Conservation (phyloP, 1,284 basidiomycete genomes). For the Trametes polyzona region DNA sequence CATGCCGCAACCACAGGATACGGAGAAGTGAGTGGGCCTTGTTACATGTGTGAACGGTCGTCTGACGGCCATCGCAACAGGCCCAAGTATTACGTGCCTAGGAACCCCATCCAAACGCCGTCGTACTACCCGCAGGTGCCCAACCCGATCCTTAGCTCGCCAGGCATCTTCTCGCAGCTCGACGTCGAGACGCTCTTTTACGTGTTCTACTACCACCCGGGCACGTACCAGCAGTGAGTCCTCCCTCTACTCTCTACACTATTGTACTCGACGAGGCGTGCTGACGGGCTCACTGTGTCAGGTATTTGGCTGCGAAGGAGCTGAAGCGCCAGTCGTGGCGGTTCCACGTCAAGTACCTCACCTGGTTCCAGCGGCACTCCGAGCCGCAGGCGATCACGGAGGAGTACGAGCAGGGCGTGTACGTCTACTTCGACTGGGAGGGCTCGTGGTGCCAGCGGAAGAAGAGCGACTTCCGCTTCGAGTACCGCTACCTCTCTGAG, state of each 20-base stretch:
- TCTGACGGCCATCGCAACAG: constrained; percentile 43
- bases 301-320: constrained; percentile 96
- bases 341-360: constrained; percentile 99
- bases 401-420: constrained; percentile 99
- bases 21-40: constrained; percentile 78
- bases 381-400: constrained; percentile 99
- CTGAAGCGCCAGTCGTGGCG: constrained; percentile 98
- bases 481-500: constrained; percentile 90
- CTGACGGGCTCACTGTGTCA: constrained; percentile 37
- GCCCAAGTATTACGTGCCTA: constrained; percentile 95
- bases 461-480: constrained; percentile 98
- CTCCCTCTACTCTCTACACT: background rate
- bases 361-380: constrained; percentile 99
- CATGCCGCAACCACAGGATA: constrained; percentile 92
- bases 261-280: constrained; percentile 3
- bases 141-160: constrained; percentile 81
- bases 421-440: constrained; percentile 98
- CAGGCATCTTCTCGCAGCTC: constrained; percentile 88
- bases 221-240: constrained; percentile 93
- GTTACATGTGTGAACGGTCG: background rate
- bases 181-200: constrained; percentile 99
- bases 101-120: constrained; percentile 92
- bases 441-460: constrained; percentile 98
- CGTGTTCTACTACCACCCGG: constrained; percentile 98
- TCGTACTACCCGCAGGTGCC: constrained; percentile 94